Evolutionary conservation across 1,284 basidiomycete species (phyloP).

Genomic region (Ceratobasidium papillatum): DNA sequence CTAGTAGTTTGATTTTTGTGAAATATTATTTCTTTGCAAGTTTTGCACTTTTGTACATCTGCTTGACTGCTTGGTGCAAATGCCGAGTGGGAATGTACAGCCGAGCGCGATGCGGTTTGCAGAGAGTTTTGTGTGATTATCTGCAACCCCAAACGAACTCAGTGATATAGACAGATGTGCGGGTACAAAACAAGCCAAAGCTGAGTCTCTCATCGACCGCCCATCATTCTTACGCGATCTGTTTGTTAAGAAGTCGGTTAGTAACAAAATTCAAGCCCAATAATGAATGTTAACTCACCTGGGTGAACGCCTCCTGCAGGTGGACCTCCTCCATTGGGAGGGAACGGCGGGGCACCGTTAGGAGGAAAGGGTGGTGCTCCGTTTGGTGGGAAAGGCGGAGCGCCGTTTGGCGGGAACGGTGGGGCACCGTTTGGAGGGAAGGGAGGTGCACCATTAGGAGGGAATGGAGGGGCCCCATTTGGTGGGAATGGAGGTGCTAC

Average conservation of each 20-base stretch:
- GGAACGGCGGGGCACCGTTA: conserved; percentile 53
- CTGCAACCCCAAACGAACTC: conserved; percentile 28
- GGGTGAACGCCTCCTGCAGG: conserved; percentile 74
- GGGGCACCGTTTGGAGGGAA: conserved; percentile 42
- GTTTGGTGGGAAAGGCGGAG: conserved; percentile 70
- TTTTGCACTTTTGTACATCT: not conserved
- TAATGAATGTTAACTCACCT: conserved; percentile 48
- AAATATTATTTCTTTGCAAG: conserved; percentile 30
- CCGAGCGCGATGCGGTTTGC: not conserved
- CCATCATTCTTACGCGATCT: conserved; percentile 83
- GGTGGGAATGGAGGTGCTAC: conserved; percentile 47
- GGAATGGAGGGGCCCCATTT: conserved; percentile 28
- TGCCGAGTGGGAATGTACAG: not conserved
- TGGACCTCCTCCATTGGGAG: conserved; percentile 45
- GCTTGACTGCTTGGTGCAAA: not conserved
- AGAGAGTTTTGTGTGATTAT: not conserved
- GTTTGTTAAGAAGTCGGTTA: not conserved
- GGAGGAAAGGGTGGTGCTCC: conserved; percentile 57
- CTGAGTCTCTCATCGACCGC: conserved; percentile 46
- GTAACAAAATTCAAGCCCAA: not conserved
- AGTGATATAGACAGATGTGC: conserved; percentile 21
- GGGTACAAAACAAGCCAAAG: conserved; percentile 8
- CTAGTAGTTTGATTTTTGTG: not conserved
- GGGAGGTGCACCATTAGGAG: conserved; percentile 47
- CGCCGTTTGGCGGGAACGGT: conserved; percentile 54